These are phyloP conservation scores for Parastagonospora avenae DNA, from an alignment of 2,329 filamentous ascomycete genomes.

Conservation along the genomic window DNA sequence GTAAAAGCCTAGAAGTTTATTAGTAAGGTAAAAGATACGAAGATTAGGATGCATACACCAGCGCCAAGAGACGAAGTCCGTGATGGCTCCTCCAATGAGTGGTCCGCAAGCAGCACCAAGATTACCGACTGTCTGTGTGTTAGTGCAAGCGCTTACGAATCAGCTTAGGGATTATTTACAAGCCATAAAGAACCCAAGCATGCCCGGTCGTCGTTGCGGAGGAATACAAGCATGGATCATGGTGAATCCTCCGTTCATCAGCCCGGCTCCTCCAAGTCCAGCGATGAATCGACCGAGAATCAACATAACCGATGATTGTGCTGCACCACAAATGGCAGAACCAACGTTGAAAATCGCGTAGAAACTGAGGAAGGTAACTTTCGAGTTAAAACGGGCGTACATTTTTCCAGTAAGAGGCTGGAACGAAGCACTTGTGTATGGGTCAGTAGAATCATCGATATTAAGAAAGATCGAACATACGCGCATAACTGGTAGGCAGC, in stretches of 20 bases:
- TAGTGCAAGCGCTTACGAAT: no score
- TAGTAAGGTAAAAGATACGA: no score
- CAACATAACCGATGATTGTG: slow-evolving; percentile 48
- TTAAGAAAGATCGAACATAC: slow-evolving; percentile 5
- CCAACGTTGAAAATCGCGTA: slow-evolving; percentile 55
- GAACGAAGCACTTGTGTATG: slow-evolving; percentile 19
- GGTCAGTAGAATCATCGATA: background rate
- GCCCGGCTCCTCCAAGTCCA: slow-evolving; percentile 54
- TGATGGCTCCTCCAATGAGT: slow-evolving; percentile 50
- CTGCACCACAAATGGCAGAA: slow-evolving; percentile 51
- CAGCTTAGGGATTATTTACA: no score
- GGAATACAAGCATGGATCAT: slow-evolving; percentile 48
- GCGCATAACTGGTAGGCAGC: slow-evolving; percentile 39
- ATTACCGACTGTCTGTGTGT: no score
- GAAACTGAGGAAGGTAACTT: slow-evolving; percentile 45
- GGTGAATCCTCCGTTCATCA: slow-evolving; percentile 47
- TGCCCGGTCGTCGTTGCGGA: no score
- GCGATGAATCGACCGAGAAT: slow-evolving; percentile 55
- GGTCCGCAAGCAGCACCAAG: slow-evolving; percentile 40
- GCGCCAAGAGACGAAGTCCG: slow-evolving; percentile 48
- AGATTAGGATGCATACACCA: slow-evolving; percentile 51
- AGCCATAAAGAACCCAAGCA: no score
- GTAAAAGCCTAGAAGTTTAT: no score
- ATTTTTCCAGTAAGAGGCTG: slow-evolving; percentile 49
- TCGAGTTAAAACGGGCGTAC: slow-evolving; percentile 51